Conservation (phyloP, 495 filamentous ascomycete genomes). For the Lindgomyces ingoldianus region DNA sequence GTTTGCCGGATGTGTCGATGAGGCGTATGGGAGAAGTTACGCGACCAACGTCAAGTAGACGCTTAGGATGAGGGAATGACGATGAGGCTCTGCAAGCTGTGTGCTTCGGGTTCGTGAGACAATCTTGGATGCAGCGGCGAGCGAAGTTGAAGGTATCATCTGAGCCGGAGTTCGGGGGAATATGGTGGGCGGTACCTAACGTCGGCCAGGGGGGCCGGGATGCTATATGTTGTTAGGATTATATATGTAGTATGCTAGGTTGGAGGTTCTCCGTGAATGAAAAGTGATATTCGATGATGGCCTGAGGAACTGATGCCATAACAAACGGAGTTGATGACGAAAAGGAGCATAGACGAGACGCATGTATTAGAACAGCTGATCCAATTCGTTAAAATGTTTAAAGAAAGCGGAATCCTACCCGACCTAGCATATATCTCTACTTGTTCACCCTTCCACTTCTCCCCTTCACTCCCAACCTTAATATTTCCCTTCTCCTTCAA, state of each 20-base stretch:
- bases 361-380: too few relatives aligned
- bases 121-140: conserved; percentile 31
- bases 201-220: conserved; percentile 29
- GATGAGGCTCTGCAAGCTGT: conserved; percentile 11
- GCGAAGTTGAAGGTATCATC: conserved; percentile 32
- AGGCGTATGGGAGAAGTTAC: conserved; percentile 24
- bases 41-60: conserved; percentile 32
- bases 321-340: too few relatives aligned
- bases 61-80: conserved; percentile 1
- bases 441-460: conserved; percentile 9
- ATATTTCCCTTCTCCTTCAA: conserved; percentile 27
- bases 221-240: conserved; percentile 9
- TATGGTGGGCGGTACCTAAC: conserved; percentile 30
- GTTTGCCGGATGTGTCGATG: conserved; percentile 12
- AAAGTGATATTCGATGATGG: too few relatives aligned
- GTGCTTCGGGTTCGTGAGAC: conserved; percentile 28
- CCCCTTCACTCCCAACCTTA: conserved; percentile 19
- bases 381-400: too few relatives aligned
- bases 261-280: neutral
- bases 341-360: too few relatives aligned
- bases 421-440: conserved; percentile 24
- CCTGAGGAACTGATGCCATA: too few relatives aligned
- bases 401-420: conserved; percentile 18
- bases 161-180: conserved; percentile 27
- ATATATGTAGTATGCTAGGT: neutral